Percentiles rank a stretch among this genome's conserved stretches.
phyloP scores from a whole-genome alignment of 75 land plant species.

The Adiantum capillusveneris region DNA sequence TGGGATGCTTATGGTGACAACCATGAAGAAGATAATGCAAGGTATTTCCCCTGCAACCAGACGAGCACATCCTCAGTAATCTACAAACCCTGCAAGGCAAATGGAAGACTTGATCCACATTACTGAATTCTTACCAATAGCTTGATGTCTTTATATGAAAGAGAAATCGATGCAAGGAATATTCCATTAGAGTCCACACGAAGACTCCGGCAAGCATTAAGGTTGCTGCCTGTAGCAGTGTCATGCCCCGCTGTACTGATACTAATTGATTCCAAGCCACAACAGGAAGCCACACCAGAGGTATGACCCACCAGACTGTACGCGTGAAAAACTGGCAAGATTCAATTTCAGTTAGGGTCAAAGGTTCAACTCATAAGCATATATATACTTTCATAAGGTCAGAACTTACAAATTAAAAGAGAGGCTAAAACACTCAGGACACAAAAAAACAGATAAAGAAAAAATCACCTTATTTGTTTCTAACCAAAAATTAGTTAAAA shows the following conservation, averaged over 20 bases:
- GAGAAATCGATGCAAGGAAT: conserved; percentile 81
- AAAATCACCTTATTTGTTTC: no score
- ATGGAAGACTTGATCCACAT: not conserved
- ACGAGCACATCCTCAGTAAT: no score
- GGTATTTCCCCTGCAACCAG: conserved; percentile 72
- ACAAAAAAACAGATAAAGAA: no score
- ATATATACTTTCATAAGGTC: no score
- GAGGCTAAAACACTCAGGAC: no score
- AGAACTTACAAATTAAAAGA: no score
- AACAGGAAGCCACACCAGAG: conserved; percentile 85
- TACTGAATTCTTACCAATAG: conserved; percentile 57
- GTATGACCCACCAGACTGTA: conserved; percentile 88
- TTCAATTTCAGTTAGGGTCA: no score
- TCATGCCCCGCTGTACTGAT: conserved; percentile 54
- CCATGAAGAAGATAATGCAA: conserved; percentile 97
- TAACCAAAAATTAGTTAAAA: no score
- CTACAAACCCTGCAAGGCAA: no score
- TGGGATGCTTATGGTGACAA: conserved; percentile 98
- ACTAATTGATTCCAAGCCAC: conserved; percentile 34
- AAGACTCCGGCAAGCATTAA: conserved; percentile 46
- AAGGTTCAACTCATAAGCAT: no score
- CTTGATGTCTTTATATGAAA: conserved; percentile 83
- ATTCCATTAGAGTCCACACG: conserved; percentile 80
- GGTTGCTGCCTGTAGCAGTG: conserved; percentile 27
- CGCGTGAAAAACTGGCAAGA: conserved; percentile 61